Base-by-base conservation (phyloP, 2,329 filamentous ascomycete genomes). In the Didymella lethalis region DNA sequence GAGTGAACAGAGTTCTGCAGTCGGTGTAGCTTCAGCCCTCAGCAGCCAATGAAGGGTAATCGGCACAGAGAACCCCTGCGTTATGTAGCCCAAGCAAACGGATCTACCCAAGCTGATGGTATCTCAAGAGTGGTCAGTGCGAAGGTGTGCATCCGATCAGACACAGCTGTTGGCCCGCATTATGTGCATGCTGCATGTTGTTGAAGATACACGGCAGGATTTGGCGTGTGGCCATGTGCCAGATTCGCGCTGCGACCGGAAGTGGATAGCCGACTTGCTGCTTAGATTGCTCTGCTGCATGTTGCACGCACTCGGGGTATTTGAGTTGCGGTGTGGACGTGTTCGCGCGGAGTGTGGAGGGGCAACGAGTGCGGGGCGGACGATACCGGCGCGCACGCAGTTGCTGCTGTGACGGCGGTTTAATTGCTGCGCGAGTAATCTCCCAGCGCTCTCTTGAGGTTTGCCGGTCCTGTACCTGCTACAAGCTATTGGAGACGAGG, bases 241-340 rank as follows among this genome's bases (percentile, higher is more conserved):
- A 54, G 50, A 50, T 25, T 32, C 28, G 28, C 38, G 47, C 50
- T 29, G 41, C 23, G 18, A 46, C 50, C 28, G 32, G 41, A 47
- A 46, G 20, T 43, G 56, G 50, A n/a, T 28, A 54, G 50, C 34
- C 47, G 34, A 40, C 28, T 36, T 31, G 43, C 11, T 34, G 26
- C 32, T 48, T 31, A 50, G 11, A 59, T 54, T 54, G 50, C 50
- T 28, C 26, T 59, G 40, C 46, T 50, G 56, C 56, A 46, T 43
- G 50, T 49, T 12, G 50, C 34, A 31, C 50, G 46, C 28, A 59
- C 46, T 54, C 50, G 40, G 56, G 50, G 18, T 36, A 43, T 54
- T 51, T 59, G 50, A 54, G 40, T 50, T 54, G 56, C 56, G 56
- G 56, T 59, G 56, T 59, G 56, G 56, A 59, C 46, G 49, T 54